These are phyloP conservation scores for Tothia fuscella DNA, from an alignment of 2,329 filamentous ascomycete genomes.

Conservation along the genomic window DNA sequence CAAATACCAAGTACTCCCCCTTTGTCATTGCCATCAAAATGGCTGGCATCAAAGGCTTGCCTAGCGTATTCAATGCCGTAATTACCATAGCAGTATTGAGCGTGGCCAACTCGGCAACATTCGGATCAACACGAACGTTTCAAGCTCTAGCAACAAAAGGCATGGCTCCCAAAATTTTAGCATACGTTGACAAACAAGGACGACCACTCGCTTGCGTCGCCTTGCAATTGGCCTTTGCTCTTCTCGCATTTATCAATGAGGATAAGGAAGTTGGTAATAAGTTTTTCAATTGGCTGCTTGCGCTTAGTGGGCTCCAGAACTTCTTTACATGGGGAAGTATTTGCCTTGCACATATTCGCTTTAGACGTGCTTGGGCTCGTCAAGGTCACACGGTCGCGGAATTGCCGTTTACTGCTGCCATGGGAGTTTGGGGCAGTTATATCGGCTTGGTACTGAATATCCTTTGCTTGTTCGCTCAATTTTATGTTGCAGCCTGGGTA, in stretches of 20 bases:
- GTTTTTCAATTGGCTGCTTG: conserved; percentile 70
- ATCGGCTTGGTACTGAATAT: conserved; percentile 10
- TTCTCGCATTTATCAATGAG: conserved; percentile 58
- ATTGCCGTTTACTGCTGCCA: conserved; percentile 10
- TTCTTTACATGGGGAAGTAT: conserved; percentile 77
- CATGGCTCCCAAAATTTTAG: conserved; percentile 65
- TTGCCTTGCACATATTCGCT: conserved; percentile 84
- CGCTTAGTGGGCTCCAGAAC: conserved; percentile 59
- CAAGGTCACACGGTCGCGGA: conserved; percentile 9
- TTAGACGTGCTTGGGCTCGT: conserved; percentile 44
- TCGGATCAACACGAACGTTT: conserved; percentile 45
- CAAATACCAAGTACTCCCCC: conserved; percentile 39
- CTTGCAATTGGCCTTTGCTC: conserved; percentile 54
- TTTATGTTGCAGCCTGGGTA: conserved; percentile 14
- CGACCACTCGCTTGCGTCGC: conserved; percentile 65
- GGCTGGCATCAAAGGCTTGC: conserved; percentile 48
- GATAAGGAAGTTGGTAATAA: conserved; percentile 47
- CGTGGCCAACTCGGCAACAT: conserved; percentile 48
- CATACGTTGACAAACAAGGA: conserved; percentile 72
- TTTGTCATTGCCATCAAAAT: conserved; percentile 55
- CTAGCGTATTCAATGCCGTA: conserved; percentile 55
- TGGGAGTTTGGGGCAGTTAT: conserved; percentile 11
- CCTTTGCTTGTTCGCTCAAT: conserved; percentile 10
- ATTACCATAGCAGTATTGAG: conserved; percentile 50
- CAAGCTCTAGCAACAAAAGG: conserved; percentile 41